Evolutionary conservation across 2,329 filamentous ascomycete species (phyloP), one percentile per base, ranked within the genome.

Genomic region (Zymoseptoria brevis): DNA sequence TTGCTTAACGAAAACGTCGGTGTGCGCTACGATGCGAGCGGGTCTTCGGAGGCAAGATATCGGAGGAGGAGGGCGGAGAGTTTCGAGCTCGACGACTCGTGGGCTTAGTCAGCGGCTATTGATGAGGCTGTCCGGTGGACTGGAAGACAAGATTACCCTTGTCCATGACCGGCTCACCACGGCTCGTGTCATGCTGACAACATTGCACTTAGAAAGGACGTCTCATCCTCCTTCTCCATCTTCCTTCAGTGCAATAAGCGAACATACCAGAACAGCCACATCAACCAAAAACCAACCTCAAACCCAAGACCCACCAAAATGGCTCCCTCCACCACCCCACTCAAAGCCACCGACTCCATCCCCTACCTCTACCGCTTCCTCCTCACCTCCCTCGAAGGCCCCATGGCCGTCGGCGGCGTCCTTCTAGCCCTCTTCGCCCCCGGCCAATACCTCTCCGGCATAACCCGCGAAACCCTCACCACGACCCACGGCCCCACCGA

Each of bases 331-430:
- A n/a, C 35, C 35, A 45, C 53, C 8, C 50, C 53, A 21, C 50
- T 50, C 51, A 64, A 65, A 58, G 69, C 69, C 13, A 65, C 68
- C 50, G 53, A 60, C 8, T 58, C 62, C 7, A 57, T 71, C 9
- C 69, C 69, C 2, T 57, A 51, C 45, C 19, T 63, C 57, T 66
- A 61, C 57, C 69, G 67, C 41, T 63, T 69, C 55, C 63, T 67
- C 48, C 65, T 71, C 16, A 66, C 63, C 19, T 66, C 63, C 22
- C 26, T 70, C 29, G 69, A 71, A 58, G 65, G 67, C 8, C 30
- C 69, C 24, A 66, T 66, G 60, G 65, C 69, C 22, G 26, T 70
- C 45, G 62, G 62, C 51, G 69, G 69, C 59, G 62, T 66, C 3
- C 24, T 68, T 13, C 50, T 67, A 26, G 59, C 65, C 49, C 54